phyloP scores from a whole-genome alignment of 2,329 filamentous ascomycete species.

The Penicillium brevicompactum region DNA sequence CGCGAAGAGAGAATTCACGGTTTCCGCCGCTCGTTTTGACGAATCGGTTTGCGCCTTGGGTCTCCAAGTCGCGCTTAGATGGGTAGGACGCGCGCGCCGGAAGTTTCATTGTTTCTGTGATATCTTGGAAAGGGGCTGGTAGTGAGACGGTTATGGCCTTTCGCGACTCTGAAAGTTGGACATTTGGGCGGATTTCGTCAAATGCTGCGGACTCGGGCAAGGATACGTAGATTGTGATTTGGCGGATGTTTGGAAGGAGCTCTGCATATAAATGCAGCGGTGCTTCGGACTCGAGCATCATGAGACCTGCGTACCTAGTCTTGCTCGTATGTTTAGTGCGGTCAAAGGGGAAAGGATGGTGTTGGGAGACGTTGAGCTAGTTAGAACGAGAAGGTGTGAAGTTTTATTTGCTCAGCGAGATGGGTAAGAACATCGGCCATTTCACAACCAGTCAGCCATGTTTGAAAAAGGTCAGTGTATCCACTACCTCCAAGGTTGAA shows the following conservation, averaged over 20 bases:
- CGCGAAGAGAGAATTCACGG: conserved; percentile 54
- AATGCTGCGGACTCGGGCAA: conserved; percentile 32
- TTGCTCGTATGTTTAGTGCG: neutral
- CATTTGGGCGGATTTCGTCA: conserved; percentile 16
- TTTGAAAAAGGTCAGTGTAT: neutral
- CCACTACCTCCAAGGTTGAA: neutral
- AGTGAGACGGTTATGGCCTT: conserved; percentile 40
- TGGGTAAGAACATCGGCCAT: neutral
- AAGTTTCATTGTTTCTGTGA: conserved; percentile 49
- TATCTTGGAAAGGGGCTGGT: conserved; percentile 25
- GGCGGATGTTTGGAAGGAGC: conserved; percentile 62
- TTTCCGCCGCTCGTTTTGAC: neutral
- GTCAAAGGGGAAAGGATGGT: neutral
- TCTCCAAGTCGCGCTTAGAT: conserved; percentile 25
- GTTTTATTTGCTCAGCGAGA: neutral
- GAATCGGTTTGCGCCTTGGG: neutral
- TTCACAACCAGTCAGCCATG: neutral
- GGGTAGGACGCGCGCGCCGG: conserved; percentile 42
- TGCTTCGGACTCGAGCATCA: conserved; percentile 11
- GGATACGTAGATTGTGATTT: conserved; percentile 59
- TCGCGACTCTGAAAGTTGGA: conserved; percentile 39
- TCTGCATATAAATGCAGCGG: conserved; percentile 58
- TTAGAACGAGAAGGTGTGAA: neutral
- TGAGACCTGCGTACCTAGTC: neutral
- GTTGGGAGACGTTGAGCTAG: neutral